Evolutionary conservation across 495 filamentous ascomycete genomes (phyloP).

Genomic region (Penicillium ochrochloron): DNA sequence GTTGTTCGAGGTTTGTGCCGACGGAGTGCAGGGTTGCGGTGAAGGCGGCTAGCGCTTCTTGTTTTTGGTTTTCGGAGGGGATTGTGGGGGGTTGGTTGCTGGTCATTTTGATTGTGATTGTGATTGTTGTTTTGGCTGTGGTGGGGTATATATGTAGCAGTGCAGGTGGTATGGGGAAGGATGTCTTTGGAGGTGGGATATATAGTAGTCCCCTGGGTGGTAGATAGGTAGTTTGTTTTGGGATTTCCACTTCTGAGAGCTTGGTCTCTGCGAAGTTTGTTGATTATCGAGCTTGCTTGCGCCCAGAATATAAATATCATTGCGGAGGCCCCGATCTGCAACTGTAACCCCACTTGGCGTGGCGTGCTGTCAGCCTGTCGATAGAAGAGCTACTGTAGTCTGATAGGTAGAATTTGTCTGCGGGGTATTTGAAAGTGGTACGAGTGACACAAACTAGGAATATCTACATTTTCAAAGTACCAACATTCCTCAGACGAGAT

Average conservation of each 20-base stretch:
- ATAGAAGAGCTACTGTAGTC: background rate
- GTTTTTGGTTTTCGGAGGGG: constrained; percentile 19
- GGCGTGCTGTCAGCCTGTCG: constrained; percentile 27
- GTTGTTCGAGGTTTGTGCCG: constrained; percentile 66
- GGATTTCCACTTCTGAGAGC: background rate
- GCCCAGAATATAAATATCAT: constrained; percentile 1
- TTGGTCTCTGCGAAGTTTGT: background rate
- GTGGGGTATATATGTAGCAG: background rate
- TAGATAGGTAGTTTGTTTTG: background rate
- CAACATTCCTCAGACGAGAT: background rate
- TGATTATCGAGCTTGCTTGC: background rate
- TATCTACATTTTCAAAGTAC: background rate
- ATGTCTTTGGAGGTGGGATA: background rate
- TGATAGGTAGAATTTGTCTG: background rate
- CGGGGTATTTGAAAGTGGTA: background rate
- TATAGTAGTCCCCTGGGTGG: background rate
- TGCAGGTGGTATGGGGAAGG: too few relatives aligned
- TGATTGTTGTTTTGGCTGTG: background rate
- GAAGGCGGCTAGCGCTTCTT: constrained; percentile 75
- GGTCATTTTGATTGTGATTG: background rate
- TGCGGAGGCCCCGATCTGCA: constrained; percentile 19
- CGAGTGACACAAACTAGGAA: background rate
- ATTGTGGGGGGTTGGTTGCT: background rate
- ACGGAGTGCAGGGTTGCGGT: constrained; percentile 78
- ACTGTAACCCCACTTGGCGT: constrained; percentile 27